Percentiles rank a stretch among this genome's conserved stretches.
Conservation (phyloP, 1,284 basidiomycete genomes). For the Phellopilus nigrolimitatus region DNA sequence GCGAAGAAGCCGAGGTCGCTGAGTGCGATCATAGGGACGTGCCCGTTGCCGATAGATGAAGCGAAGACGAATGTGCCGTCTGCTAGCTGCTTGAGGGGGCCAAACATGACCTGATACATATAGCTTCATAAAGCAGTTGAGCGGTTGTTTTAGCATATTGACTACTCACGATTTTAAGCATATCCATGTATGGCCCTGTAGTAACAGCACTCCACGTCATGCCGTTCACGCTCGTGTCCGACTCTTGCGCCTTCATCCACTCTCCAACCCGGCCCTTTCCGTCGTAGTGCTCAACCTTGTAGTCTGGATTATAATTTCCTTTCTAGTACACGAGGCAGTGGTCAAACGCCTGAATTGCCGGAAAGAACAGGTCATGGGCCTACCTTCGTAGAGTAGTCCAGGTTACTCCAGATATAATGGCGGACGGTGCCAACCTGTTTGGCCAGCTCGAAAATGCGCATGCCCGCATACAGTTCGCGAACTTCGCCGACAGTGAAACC, state of each 20-base stretch:
- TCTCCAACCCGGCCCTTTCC: slow-evolving; percentile 42
- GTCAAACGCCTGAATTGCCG: background rate
- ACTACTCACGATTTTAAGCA: slow-evolving; percentile 33
- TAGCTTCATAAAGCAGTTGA: background rate
- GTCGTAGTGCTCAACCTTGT: slow-evolving; percentile 37
- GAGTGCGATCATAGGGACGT: slow-evolving; percentile 40
- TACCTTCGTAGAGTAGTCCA: slow-evolving; percentile 42
- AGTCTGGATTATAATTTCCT: slow-evolving; percentile 25
- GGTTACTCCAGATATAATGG: slow-evolving; percentile 44
- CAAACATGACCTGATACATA: slow-evolving; percentile 33
- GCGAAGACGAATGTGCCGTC: slow-evolving; percentile 44
- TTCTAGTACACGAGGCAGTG: slow-evolving; percentile 15
- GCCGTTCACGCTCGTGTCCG: slow-evolving; percentile 31
- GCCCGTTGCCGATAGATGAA: slow-evolving; percentile 34
- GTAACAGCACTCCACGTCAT: slow-evolving; percentile 39
- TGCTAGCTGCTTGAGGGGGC: slow-evolving; percentile 33
- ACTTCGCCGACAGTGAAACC: slow-evolving; percentile 43
- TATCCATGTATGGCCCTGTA: slow-evolving; percentile 43
- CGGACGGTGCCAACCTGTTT: slow-evolving; percentile 34
- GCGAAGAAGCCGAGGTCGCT: slow-evolving; percentile 44
- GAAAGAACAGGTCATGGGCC: background rate
- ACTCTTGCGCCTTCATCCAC: slow-evolving; percentile 38
- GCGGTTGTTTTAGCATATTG: background rate
- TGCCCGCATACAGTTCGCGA: slow-evolving; percentile 37
- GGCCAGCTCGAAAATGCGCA: slow-evolving; percentile 45